Evolutionary conservation across 208 protist species (phyloP), one percentile per base, ranked within the genome.

Genomic region (Acanthamoeba triangularis): DNA sequence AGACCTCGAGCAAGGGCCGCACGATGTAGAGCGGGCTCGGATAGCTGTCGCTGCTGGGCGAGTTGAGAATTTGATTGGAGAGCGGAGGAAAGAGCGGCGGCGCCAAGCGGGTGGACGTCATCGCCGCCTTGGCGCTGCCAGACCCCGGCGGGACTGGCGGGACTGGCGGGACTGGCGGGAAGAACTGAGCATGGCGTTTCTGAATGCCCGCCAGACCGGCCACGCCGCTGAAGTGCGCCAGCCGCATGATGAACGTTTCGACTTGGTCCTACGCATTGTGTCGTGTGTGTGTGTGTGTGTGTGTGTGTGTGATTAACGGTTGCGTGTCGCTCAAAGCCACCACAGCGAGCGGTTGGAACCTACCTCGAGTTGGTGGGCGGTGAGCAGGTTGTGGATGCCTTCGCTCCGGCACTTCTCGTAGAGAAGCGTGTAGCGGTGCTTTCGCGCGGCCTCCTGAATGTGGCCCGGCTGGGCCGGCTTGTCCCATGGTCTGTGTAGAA

Each of bases 241-340:
- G 59, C 25, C 84, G 84, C 28, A 91, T 20, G 84, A 91, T 33
- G 59, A 91, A 91, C 28, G 84, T 91, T 25, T 91, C 84, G 44
- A 91, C 56, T 47, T 91, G 84, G 54, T 91, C 84, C 59, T 91
- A 7, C 41, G 30, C 37, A n/a, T n/a, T n/a, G n/a, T n/a, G 37
- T 41, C 35, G 72, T 80, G 72, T 65, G 11, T 8, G 59, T 54
- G 7, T 54, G 49, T 54, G n/a, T 18, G 49, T 18, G 49, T 54
- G 13, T n/a, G 14, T 11, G 7, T 1, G 1, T 0, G 49, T 18
- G 49, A 6, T 18, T 11, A 54, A 20, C 13, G 49, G 14, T 18
- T 18, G 49, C 49, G 49, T 0, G 13, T 54, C 13, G 10, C 1
- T 20, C 49, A 6, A 10, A n/a, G 67, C 28, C 3, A 35, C 11